Evolutionary conservation across 345 rosid species (phyloP).

Genomic region (Adansonia digitata): DNA sequence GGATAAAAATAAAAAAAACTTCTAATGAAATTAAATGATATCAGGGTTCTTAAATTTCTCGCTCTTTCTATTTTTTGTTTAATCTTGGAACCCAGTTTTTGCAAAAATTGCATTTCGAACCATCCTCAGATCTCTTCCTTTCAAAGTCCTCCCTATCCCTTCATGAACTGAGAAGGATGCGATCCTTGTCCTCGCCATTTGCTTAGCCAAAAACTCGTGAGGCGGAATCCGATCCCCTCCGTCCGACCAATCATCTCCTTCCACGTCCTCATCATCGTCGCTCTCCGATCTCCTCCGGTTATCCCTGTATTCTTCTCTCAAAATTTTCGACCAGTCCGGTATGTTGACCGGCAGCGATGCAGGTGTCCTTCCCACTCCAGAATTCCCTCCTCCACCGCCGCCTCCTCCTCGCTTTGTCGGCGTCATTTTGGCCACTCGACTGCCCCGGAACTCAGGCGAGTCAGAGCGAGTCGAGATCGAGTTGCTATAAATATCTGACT

Average conservation of each 20-base stretch:
- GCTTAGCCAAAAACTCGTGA: slow-evolving; percentile 82
- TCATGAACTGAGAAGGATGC: slow-evolving; percentile 91
- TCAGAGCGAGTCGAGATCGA: slow-evolving; percentile 30
- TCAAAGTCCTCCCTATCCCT: slow-evolving; percentile 93
- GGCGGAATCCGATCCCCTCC: slow-evolving; percentile 66
- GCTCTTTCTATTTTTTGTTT: slow-evolving; percentile 9
- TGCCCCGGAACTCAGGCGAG: slow-evolving; percentile 51
- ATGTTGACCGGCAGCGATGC: slow-evolving; percentile 81
- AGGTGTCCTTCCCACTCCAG: slow-evolving; percentile 25
- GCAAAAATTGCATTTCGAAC: slow-evolving; percentile 97
- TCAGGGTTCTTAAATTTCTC: not conserved
- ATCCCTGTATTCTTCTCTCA: slow-evolving; percentile 58
- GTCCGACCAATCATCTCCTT: slow-evolving; percentile 36
- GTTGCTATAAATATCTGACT: slow-evolving; percentile 59
- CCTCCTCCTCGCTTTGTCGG: slow-evolving; percentile 18
- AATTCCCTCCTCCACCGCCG: slow-evolving; percentile 16
- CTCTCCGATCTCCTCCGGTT: slow-evolving; percentile 35
- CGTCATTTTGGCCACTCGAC: slow-evolving; percentile 34
- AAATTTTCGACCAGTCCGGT: slow-evolving; percentile 97
- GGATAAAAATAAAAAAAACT: not conserved
- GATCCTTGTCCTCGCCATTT: slow-evolving; percentile 67
- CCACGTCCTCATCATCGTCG: slow-evolving; percentile 33
- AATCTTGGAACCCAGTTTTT: slow-evolving; percentile 90
- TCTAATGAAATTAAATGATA: not conserved
- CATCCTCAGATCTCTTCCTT: slow-evolving; percentile 94